Evolutionary conservation across 257 asterid genomes (phyloP), one percentile per base, ranked within the genome.

Genomic region (Primulina eburnea): DNA sequence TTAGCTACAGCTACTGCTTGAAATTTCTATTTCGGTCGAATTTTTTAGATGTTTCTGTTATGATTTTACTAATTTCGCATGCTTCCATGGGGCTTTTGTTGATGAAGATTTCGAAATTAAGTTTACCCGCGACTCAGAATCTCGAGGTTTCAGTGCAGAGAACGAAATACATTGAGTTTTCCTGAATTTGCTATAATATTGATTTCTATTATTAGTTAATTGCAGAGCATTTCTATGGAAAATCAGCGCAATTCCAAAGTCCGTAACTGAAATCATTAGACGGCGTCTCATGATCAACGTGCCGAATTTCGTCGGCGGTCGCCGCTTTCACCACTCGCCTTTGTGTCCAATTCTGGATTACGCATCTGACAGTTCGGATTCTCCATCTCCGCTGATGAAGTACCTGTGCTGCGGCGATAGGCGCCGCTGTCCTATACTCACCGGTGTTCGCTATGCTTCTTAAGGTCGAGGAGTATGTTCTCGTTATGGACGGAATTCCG

Each of bases 401-500:
- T 78, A 75, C 70, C 80, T 75, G 21, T 60, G 84, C 85, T 71
- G 83, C 76, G 73, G 75, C 77, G 35, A 53, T 63, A 62, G 52
- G 75, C 70, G 68, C 70, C 75, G 38, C n/a, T 50, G 53, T 43
- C 0, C 21, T 20, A 50, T 74, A 81, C 21, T 57, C 81, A 56
- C 72, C 84, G 63, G 26, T 67, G 65, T 78, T 79, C 73, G 53
- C 21, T 21, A 62, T 84, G 71, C 87, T 87, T 69, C 73, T 84
- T 79, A 87, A 85, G 76, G 79, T 81, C 12, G 92, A 87, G 86
- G 96, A 91, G 78, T 96, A 85, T 57, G 96, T 87, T 55, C 74
- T 89, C 53, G 92, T 91, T 29, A 89, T 89, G 92, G 95, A 89
- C 75, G 95, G 96, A 66, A 81, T 89, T 80, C 86, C 87, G 43